Percentiles rank a stretch among this genome's conserved stretches.
Evolutionary conservation across 495 filamentous ascomycete species (phyloP).

Genomic region (Penicillium samsonianum): DNA sequence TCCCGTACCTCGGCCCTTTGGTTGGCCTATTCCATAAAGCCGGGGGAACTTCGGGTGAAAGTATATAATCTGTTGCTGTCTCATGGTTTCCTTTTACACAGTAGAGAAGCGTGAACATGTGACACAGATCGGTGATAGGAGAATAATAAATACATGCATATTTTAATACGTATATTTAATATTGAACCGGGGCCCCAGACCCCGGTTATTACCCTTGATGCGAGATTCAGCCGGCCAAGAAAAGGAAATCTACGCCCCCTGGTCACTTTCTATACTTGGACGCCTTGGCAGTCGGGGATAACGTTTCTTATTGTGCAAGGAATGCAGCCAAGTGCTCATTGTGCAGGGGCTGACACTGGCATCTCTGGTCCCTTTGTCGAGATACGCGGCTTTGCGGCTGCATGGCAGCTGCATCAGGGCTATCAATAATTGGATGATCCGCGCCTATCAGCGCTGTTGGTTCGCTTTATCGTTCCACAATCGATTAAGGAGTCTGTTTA

Average conservation of each 20-base stretch:
- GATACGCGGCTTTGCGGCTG: conserved; percentile 28
- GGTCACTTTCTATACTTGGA: neutral
- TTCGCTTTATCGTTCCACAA: conserved; percentile 5
- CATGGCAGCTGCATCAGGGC: conserved; percentile 17
- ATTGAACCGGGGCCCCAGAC: conserved; percentile 1
- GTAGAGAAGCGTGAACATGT: conserved; percentile 20
- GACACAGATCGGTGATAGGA: conserved; percentile 1
- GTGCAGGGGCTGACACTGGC: conserved; percentile 13
- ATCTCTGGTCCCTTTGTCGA: conserved; percentile 13
- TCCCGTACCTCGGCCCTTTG: conserved; percentile 3
- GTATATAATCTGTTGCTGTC: neutral
- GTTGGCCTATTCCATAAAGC: neutral
- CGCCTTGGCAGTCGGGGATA: neutral
- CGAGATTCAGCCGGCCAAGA: neutral
- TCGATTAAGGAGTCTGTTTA: neutral
- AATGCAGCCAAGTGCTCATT: conserved; percentile 4
- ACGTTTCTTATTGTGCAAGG: conserved; percentile 6
- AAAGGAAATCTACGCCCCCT: conserved; percentile 1
- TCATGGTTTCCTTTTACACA: neutral
- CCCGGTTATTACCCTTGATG: conserved; percentile 3
- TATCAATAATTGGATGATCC: conserved; percentile 27
- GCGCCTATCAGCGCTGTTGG: conserved; percentile 26
- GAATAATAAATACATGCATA: neutral
- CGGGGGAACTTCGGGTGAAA: conserved; percentile 10
- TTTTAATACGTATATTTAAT: neutral